Base-by-base conservation (phyloP, 1,284 basidiomycete genomes). In the Coniferiporia weirii region DNA sequence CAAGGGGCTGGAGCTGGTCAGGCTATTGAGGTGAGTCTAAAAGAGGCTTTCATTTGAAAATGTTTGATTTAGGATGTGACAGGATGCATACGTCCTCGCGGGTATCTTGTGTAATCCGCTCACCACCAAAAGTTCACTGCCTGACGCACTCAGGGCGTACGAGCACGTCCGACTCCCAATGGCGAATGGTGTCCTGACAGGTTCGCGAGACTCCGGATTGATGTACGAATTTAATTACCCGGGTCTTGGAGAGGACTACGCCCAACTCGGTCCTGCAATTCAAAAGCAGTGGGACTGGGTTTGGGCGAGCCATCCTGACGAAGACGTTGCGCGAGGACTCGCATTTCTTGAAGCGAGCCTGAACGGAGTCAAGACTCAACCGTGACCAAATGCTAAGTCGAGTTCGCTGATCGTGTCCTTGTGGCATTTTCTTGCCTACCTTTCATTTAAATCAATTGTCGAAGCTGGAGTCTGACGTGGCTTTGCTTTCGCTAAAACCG, bases 181-280 rank as follows among this genome's bases (percentile, higher is more conserved):
- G 32, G 73, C 73, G 9, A 73, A 75, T 56, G 64, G 64, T 19
- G 72, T 77, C 13, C 61, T 74, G 13, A 49, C 55, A 32, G 69
- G 68, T 20, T 75, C 75, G 7, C 68, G 68, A 53, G 68, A 72
- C 53, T 71, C 73, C 9, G 75, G 74, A 6, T 65, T 63, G 61
- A 72, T 75, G 73, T 76, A 74, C 58, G 74, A 76, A 59, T 76
- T 76, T 57, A 67, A 74, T 49, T 54, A 50, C 43, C 69, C 70
- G 46, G 46, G 63, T 17, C 69, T 69, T 52, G 68, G 67, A 20
- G 72, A 73, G 10, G 63, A 72, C 35, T 75, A 75, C 62, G 63
- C 60, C 9, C 60, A 20, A 20, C 57, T 76, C 15, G 73, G 71
- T 19, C 69, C 70, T 6, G 73, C 70, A 4, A 76, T 76, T 34